These are phyloP conservation scores for Paraphoma sp. DNA, from an alignment of 2,329 filamentous ascomycete species.

Conservation along the genomic window DNA sequence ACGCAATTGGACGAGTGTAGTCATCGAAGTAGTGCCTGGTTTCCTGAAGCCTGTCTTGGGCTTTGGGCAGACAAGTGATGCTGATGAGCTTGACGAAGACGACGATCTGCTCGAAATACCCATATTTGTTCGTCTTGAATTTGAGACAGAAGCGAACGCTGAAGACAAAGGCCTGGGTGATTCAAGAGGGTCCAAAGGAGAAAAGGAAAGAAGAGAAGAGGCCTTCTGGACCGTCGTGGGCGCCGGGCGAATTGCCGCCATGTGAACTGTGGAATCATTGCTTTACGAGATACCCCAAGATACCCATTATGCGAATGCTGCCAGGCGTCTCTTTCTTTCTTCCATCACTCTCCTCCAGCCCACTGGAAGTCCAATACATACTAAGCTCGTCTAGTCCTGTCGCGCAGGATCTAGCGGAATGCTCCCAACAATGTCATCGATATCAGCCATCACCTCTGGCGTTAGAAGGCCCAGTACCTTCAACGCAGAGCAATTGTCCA, in stretches of 20 bases:
- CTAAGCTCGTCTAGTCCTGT: slow-evolving; percentile 19
- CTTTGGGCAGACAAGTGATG: slow-evolving; percentile 13
- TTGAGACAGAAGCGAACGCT: slow-evolving; percentile 76
- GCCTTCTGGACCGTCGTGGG: slow-evolving; percentile 96
- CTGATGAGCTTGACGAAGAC: slow-evolving; percentile 54
- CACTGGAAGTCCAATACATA: too few species aligned
- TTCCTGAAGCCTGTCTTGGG: slow-evolving; percentile 25
- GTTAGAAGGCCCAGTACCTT: slow-evolving; percentile 54
- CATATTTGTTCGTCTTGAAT: slow-evolving; percentile 90
- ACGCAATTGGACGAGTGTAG: slow-evolving; percentile 92
- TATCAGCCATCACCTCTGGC: slow-evolving; percentile 53
- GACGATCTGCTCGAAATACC: slow-evolving; percentile 84
- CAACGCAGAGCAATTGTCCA: slow-evolving; percentile 52
- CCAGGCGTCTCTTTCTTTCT: too few species aligned
- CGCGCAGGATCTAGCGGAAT: slow-evolving; percentile 28
- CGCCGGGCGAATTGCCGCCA: slow-evolving; percentile 73
- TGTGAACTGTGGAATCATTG: slow-evolving; percentile 6
- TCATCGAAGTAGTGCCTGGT: slow-evolving; percentile 83
- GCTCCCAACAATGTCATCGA: slow-evolving; percentile 39
- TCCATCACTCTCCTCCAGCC: too few species aligned
- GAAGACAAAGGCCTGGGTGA: slow-evolving; percentile 46
- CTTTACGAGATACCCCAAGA: not conserved
- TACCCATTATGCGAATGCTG: not conserved
- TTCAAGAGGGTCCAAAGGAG: slow-evolving; percentile 61
- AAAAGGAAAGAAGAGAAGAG: slow-evolving; percentile 80